Evolutionary conservation across 164 flowering plant species (phyloP).

Genomic region (Chimonanthus salicifolius): DNA sequence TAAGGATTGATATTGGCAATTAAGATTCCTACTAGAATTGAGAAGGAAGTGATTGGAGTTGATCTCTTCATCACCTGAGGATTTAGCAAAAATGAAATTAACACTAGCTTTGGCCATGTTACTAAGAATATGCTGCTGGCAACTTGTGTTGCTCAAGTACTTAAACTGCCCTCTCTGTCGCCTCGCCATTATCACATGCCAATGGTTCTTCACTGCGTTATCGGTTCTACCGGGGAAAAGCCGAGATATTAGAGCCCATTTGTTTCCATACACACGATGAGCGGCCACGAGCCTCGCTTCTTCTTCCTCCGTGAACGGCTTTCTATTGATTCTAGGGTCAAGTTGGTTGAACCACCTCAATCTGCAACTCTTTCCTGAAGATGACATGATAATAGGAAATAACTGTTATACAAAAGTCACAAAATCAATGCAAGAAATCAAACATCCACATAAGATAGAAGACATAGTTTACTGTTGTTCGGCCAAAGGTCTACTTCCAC

Average conservation of each 20-base stretch:
- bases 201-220: too few species aligned
- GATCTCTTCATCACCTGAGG: conserved; percentile 11
- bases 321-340: conserved; percentile 79
- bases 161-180: conserved; percentile 59
- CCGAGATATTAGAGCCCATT: conserved; percentile 77
- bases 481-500: too few species aligned
- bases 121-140: conserved; percentile 18
- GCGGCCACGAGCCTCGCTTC: conserved; percentile 68
- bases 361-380: conserved; percentile 82
- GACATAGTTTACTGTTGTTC: too few species aligned
- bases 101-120: conserved; percentile 8
- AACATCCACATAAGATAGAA: too few species aligned
- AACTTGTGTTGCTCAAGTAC: conserved; percentile 36
- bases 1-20: conserved; percentile 23
- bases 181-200: conserved; percentile 38
- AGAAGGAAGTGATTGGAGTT: conserved; percentile 19
- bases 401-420: not conserved
- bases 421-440: too few species aligned
- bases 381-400: not conserved
- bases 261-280: conserved; percentile 72
- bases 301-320: conserved; percentile 74
- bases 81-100: conserved; percentile 5
- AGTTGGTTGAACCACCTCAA: conserved; percentile 91
- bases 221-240: conserved; percentile 15
- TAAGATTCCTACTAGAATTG: conserved; percentile 20